These are phyloP conservation scores for Cercospora berteroae DNA, from an alignment of 2,329 filamentous ascomycete species.

Conservation along the genomic window DNA sequence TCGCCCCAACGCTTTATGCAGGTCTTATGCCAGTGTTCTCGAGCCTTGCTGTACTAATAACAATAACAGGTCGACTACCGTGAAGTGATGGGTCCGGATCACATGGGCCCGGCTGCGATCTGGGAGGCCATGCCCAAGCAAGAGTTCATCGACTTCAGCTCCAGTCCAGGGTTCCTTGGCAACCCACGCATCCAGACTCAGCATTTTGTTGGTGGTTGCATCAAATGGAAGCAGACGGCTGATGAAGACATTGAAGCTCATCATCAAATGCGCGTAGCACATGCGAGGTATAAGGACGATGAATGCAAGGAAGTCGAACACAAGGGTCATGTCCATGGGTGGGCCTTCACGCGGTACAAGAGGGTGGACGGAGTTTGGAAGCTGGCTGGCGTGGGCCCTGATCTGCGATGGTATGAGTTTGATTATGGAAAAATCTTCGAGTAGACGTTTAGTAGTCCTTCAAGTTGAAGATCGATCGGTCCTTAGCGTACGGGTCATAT, in stretches of 20 bases:
- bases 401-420: background rate
- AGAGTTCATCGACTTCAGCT: background rate
- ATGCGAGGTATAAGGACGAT: background rate
- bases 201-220: background rate
- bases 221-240: background rate
- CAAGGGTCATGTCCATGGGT: background rate
- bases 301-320: background rate
- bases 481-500: background rate
- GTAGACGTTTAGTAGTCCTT: background rate
- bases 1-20: background rate
- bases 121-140: background rate
- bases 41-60: background rate
- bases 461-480: background rate
- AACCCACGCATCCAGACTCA: background rate
- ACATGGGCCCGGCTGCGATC: background rate
- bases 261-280: background rate
- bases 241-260: constrained; percentile 3
- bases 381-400: background rate
- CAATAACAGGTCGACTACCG: background rate
- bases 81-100: background rate
- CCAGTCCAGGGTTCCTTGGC: background rate
- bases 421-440: background rate
- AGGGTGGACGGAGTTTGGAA: background rate
- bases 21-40: background rate
- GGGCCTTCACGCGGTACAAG: background rate